These are phyloP conservation scores for Dichotomocladium elegans DNA, from an alignment of 371 early-diverging fungal genomes.

Conservation along the genomic window DNA sequence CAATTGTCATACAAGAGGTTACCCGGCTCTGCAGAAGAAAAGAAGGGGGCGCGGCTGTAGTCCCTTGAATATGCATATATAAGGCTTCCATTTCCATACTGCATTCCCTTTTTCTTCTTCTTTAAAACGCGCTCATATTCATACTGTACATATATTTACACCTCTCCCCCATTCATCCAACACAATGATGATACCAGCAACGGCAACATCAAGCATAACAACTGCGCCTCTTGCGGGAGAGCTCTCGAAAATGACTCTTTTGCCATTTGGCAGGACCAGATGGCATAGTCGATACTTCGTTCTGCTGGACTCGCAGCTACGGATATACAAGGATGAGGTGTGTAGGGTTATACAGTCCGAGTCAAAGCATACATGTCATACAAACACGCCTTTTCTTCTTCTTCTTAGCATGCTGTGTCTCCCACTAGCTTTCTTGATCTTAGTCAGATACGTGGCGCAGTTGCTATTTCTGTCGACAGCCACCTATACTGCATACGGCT, in stretches of 20 bases:
- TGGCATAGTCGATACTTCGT: constrained; percentile 39
- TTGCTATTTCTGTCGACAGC: background rate
- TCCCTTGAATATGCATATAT: no score
- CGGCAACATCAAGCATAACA: background rate
- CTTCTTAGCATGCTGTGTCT: constrained; percentile 1
- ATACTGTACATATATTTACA: no score
- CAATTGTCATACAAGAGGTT: no score
- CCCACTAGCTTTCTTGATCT: background rate
- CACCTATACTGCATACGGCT: constrained; percentile 16
- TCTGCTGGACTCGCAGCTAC: constrained; percentile 29
- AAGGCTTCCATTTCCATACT: no score
- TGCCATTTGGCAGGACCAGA: constrained; percentile 8
- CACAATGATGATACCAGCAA: no score
- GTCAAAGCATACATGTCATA: no score
- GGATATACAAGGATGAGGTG: constrained; percentile 34
- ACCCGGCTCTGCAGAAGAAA: no score
- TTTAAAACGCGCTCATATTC: background rate
- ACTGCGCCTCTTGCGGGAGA: constrained; percentile 4
- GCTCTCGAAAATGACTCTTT: constrained; percentile 5
- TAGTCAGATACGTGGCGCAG: background rate
- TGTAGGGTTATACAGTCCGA: background rate
- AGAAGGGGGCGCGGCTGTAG: no score
- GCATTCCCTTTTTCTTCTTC: no score
- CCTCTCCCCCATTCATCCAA: no score
- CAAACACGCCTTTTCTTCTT: no score